Base-by-base conservation (phyloP, 305 asterid species). In the Lippia alba region DNA sequence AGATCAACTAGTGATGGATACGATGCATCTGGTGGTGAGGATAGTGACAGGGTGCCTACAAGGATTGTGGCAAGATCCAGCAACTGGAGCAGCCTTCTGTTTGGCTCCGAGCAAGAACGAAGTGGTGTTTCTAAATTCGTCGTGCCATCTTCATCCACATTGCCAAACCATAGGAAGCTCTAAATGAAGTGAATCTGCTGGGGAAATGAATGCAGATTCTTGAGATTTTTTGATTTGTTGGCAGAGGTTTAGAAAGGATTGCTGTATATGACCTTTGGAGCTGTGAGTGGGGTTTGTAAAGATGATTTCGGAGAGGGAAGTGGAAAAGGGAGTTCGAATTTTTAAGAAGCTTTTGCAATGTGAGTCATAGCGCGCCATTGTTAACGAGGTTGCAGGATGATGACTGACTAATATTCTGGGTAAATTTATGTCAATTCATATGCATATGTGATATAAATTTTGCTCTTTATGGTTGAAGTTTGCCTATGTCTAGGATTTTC, bases 21-120 rank as follows among this genome's bases (percentile, higher is more conserved):
- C 16, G 99, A 95, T 66, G 99, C 99, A 46, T 95, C 99, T 0
- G 99, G 98, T 4, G 99, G 99, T 3, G 99, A 95, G 79, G 99
- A 95, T 68, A 92, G 99, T 10, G 99, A 95, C 69, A 83, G 87
- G 39, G 89, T 89, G 7, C 94, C 99, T 14, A 79, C 83, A 0
- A 82, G 97, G 58, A 67, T 82, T 46, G 73, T 77, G 24, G 83
- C 82, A 9, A 79, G 89, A 74, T 74, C 97, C 8, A 80, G 76
- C 56, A 81, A 90, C 73, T 91, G 97, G 99, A 87, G 85, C 57
- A 81, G 78, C 77, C 84, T 82, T 39, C 86, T 90, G 56, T 87
- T 94, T 50, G 94, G 94, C 8, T 66, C 95, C 11, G 98, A 88
- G 40, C 76, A 82, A 0, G 84, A 84, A 11, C 87, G 84, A 50